These are phyloP conservation scores for Hyaloscypha variabilis DNA, from an alignment of 495 filamentous ascomycete species.

Conservation along the genomic window DNA sequence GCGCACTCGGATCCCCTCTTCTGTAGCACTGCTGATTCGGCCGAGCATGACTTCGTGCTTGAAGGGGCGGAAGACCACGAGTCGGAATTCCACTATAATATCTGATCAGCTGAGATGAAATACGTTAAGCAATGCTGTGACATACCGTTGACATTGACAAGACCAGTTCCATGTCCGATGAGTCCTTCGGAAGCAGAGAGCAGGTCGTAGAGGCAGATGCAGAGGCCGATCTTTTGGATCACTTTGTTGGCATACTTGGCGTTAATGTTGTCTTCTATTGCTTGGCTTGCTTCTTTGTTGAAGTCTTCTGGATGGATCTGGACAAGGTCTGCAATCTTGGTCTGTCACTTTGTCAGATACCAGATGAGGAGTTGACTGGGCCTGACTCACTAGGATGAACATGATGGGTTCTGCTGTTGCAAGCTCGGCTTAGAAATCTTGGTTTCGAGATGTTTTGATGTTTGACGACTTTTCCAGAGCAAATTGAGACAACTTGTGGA, in stretches of 20 bases:
- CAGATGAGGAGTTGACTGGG: background rate
- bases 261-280: constrained; percentile 93
- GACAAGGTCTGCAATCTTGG: constrained; percentile 84
- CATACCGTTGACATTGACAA: constrained; percentile 88
- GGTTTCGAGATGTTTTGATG: background rate
- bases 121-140: constrained; percentile 9
- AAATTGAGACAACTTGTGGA: background rate
- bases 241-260: constrained; percentile 94
- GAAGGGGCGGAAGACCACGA: constrained; percentile 94
- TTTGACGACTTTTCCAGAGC: background rate
- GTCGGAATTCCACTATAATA: constrained; percentile 79
- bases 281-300: constrained; percentile 70
- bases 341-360: constrained; percentile 37
- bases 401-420: constrained; percentile 33
- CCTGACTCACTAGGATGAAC: constrained; percentile 59
- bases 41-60: constrained; percentile 87
- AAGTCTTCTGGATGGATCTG: constrained; percentile 89
- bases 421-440: constrained; percentile 1
- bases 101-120: background rate
- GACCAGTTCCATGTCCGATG: constrained; percentile 86
- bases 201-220: constrained; percentile 88
- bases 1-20: constrained; percentile 70
- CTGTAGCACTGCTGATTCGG: constrained; percentile 70
- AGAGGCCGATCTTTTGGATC: constrained; percentile 79
- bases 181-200: constrained; percentile 85